Percentiles rank a stretch among this genome's conserved stretches.
Evolutionary conservation across 2,329 filamentous ascomycete species (phyloP).

Genomic region (Sordariomycetes sp.): DNA sequence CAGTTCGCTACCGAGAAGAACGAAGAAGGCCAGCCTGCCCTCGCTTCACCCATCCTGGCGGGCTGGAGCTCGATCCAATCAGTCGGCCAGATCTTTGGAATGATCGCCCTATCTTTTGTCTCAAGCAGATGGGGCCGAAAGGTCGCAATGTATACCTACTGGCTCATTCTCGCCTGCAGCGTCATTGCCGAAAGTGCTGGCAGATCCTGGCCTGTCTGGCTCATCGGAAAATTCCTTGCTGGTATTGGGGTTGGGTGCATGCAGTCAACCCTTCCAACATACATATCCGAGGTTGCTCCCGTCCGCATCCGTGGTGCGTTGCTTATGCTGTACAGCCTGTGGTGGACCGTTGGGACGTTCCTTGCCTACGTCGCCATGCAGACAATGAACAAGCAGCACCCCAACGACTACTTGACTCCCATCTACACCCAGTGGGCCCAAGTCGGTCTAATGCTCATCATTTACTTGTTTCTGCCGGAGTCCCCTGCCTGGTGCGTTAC

Average conservation of each 20-base stretch:
- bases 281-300: constrained; percentile 30
- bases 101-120: constrained; percentile 16
- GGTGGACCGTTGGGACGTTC: constrained; percentile 33
- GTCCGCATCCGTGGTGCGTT: constrained; percentile 27
- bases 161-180: constrained; percentile 21
- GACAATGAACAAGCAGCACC: constrained; percentile 16
- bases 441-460: constrained; percentile 25
- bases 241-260: constrained; percentile 32
- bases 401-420: constrained; percentile 24
- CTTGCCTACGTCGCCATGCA: constrained; percentile 31
- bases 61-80: constrained; percentile 29
- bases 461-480: constrained; percentile 25
- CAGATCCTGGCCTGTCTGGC: constrained; percentile 27
- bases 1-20: constrained; percentile 19
- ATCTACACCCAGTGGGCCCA: constrained; percentile 36
- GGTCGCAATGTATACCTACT: constrained; percentile 18
- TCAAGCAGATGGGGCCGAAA: constrained; percentile 21
- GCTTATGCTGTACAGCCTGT: constrained; percentile 31
- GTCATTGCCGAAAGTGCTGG: constrained; percentile 26
- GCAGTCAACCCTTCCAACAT: constrained; percentile 29
- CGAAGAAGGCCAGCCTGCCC: constrained; percentile 16
- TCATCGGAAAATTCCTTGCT: constrained; percentile 21
- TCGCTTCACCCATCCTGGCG: constrained; percentile 22
- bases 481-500: constrained; percentile 28
- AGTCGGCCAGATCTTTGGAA: constrained; percentile 28